These are phyloP conservation scores for Camelina neglecta DNA, from an alignment of 345 rosid species.

Conservation along the genomic window DNA sequence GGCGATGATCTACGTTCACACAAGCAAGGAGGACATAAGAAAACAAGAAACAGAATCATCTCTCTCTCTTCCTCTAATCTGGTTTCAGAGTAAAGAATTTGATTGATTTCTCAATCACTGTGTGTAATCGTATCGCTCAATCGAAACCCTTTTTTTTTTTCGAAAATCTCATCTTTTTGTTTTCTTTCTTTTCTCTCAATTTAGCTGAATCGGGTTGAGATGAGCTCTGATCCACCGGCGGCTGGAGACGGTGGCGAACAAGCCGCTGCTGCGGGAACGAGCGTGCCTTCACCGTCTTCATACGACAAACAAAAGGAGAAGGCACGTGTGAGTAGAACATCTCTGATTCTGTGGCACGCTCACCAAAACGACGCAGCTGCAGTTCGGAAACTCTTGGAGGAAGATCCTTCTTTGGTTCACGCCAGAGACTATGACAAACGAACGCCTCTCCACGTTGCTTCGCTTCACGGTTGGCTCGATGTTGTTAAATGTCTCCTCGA, in stretches of 20 bases:
- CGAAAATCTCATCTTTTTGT: neutral
- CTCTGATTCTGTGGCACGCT: conserved; percentile 95
- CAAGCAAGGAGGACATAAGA: neutral
- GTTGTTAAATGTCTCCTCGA: conserved; percentile 88
- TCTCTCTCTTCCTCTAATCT: neutral
- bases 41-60: neutral
- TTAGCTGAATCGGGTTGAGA: conserved; percentile 37
- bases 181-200: conserved; percentile 1
- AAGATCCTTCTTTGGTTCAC: conserved; percentile 78
- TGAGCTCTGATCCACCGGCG: conserved; percentile 62
- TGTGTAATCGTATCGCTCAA: neutral
- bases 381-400: conserved; percentile 90
- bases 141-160: neutral
- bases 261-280: conserved; percentile 39
- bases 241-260: conserved; percentile 45
- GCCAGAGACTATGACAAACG: conserved; percentile 95
- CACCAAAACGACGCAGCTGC: conserved; percentile 92
- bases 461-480: conserved; percentile 95
- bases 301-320: conserved; percentile 87
- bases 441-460: conserved; percentile 95
- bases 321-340: conserved; percentile 97
- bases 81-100: conserved; percentile 21
- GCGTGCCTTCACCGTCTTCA: conserved; percentile 44
- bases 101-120: conserved; percentile 26
- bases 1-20: conserved; percentile 43